Evolutionary conservation across 73 alveolate genomes (phyloP), one percentile per base, ranked within the genome.

Genomic region (Strombidium stylifer): DNA sequence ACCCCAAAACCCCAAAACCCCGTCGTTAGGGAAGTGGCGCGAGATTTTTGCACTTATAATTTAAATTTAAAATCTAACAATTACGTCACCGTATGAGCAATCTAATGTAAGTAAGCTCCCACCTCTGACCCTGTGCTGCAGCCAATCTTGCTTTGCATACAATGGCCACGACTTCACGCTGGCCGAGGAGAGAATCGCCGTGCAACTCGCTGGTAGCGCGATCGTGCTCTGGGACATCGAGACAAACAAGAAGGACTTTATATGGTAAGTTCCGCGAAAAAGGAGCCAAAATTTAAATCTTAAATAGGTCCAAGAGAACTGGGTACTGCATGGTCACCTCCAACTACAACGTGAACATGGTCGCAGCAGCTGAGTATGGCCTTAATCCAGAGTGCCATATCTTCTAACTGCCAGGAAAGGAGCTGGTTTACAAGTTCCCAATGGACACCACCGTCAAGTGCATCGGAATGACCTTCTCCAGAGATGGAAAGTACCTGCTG

Each of bases 321-420:
- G 97, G 97, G 32, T 88, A 77, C 67, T 84, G 78, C 55, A 16
- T 52, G 19, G 78, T 85, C 41, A 47, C 85, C 48, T 77, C 87
- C 14, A 67, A 83, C 79, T 62, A 72, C 50, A 53, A 80, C 65
- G 69, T 56, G 52, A 82, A 82, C 47, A 48, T 57, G 45, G 69
- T 88, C n/a, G 97, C 90, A 25, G 92, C 88, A 3, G 85, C 91
- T 21, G 97, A 88, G 62, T 88, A 88, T 59, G 91, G 97, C 0
- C 73, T 88, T 21, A 78, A 84, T 50, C 97, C 97, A 28, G 87
- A 76, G 25, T 84, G 82, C 37, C 88, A 76, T 51, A 72, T 88
- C 67, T 88, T 83, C 85, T 53, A 58, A 27, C 45, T 62, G 42
- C 94, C 90, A 0, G 81, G 80, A 14, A 85, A 85, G 46, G 84